These are phyloP conservation scores for Cytospora paraplurivora DNA, from an alignment of 2,329 filamentous ascomycete species.

Conservation along the genomic window DNA sequence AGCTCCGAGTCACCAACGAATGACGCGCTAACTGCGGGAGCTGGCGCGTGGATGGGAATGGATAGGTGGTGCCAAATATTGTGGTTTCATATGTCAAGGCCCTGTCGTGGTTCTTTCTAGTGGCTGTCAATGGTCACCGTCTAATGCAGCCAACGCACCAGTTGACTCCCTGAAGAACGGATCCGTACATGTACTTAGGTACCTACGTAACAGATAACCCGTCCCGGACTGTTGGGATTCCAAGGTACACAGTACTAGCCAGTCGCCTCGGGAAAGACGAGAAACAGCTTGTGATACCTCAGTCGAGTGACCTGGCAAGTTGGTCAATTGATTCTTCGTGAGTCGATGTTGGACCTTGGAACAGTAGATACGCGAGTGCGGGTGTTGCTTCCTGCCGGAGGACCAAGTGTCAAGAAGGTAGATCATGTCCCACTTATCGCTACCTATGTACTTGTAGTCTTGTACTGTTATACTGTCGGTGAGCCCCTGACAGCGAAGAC, in stretches of 20 bases:
- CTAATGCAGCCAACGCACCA: neutral
- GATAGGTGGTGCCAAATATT: slow-evolving; percentile 1
- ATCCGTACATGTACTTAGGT: neutral
- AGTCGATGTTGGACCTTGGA: neutral
- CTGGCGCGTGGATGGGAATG: neutral
- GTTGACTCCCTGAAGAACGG: neutral
- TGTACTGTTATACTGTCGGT: neutral
- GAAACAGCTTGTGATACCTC: neutral
- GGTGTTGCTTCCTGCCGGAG: neutral
- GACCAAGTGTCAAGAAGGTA: slow-evolving; percentile 3
- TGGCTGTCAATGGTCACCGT: slow-evolving; percentile 1
- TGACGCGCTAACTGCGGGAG: slow-evolving; percentile 3
- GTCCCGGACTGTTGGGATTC: neutral
- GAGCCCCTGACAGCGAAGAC: neutral
- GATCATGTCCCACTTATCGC: neutral
- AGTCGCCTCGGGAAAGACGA: neutral
- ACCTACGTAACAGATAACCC: neutral
- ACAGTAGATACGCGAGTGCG: neutral
- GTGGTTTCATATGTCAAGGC: neutral
- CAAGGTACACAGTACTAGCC: neutral
- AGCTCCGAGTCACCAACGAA: neutral
- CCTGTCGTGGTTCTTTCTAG: neutral
- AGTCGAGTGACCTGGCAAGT: neutral
- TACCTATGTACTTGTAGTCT: neutral
- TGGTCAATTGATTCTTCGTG: neutral